A percentile compares a stretch with the other conserved stretches of the same genome.
Evolutionary conservation across 148 eudicot species (phyloP).

Genomic region (Camellia japonica): DNA sequence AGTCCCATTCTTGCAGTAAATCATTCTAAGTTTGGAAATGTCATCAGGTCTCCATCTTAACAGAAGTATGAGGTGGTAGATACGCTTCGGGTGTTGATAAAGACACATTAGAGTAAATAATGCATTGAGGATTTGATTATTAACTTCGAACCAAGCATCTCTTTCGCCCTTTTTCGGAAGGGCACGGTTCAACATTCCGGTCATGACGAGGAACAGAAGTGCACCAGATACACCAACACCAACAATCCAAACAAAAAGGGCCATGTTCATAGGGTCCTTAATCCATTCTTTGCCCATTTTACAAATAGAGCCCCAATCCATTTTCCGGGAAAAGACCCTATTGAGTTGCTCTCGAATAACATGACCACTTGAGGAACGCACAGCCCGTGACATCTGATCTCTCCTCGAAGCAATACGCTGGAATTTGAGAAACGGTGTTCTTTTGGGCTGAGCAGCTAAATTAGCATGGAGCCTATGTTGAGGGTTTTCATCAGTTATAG

Average conservation of each 20-base stretch:
- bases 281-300: slow-evolving; percentile 68
- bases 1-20: slow-evolving; percentile 87
- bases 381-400: slow-evolving; percentile 69
- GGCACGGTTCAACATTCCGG: slow-evolving; percentile 75
- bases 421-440: slow-evolving; percentile 42
- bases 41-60: slow-evolving; percentile 79
- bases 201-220: slow-evolving; percentile 88
- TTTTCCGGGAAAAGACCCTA: slow-evolving; percentile 51
- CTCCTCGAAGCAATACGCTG: slow-evolving; percentile 58
- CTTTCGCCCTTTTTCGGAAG: slow-evolving; percentile 63
- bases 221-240: slow-evolving; percentile 87
- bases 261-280: slow-evolving; percentile 76
- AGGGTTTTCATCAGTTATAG: slow-evolving; percentile 24
- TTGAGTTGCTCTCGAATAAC: slow-evolving; percentile 53
- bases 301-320: slow-evolving; percentile 60
- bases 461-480: slow-evolving; percentile 4
- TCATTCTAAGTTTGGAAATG: slow-evolving; percentile 59
- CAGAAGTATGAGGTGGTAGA: slow-evolving; percentile 70
- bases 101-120: slow-evolving; percentile 88
- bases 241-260: slow-evolving; percentile 79
- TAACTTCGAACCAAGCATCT: slow-evolving; percentile 92
- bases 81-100: slow-evolving; percentile 85
- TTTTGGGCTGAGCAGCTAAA: slow-evolving; percentile 23
- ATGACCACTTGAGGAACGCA: slow-evolving; percentile 49
- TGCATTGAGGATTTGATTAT: slow-evolving; percentile 93